phyloP scores from a whole-genome alignment of 192 early-diverging fungal genomes.

The Rhizophagus clarus region DNA sequence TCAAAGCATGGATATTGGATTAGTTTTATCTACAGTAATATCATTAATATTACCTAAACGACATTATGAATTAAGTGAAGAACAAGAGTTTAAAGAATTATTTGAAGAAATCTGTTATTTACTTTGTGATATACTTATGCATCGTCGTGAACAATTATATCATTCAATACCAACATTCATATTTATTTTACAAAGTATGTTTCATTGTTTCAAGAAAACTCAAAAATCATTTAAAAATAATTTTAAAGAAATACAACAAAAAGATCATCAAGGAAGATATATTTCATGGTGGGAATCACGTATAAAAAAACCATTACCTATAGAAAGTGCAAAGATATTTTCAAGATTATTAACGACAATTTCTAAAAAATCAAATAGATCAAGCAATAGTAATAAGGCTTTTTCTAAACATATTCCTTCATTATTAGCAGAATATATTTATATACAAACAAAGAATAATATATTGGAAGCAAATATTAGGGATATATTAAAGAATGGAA shows the following conservation, averaged over 20 bases:
- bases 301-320: conserved; percentile 28
- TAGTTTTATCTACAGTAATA: conserved; percentile 13
- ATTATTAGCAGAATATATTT: conserved; percentile 57
- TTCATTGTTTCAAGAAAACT: conserved; percentile 61
- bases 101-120: conserved; percentile 36
- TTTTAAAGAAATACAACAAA: conserved; percentile 6
- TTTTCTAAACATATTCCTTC: conserved; percentile 55
- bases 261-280: conserved; percentile 6
- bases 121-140: conserved; percentile 49
- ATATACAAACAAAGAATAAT: conserved; percentile 55
- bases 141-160: conserved; percentile 53
- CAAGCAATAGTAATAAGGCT: conserved; percentile 23
- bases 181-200: conserved; percentile 52
- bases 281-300: neutral
- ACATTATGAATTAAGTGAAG: too few species aligned
- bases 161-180: conserved; percentile 54
- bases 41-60: conserved; percentile 10
- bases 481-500: conserved; percentile 50
- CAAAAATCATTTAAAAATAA: conserved; percentile 38
- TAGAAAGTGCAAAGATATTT: conserved; percentile 40
- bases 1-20: conserved; percentile 8
- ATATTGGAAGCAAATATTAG: conserved; percentile 45
- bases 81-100: conserved; percentile 7
- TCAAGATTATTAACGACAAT: conserved; percentile 38
- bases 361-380: conserved; percentile 32